phyloP scores from a whole-genome alignment of 208 protist species.

The Phytomonas sp. region DNA sequence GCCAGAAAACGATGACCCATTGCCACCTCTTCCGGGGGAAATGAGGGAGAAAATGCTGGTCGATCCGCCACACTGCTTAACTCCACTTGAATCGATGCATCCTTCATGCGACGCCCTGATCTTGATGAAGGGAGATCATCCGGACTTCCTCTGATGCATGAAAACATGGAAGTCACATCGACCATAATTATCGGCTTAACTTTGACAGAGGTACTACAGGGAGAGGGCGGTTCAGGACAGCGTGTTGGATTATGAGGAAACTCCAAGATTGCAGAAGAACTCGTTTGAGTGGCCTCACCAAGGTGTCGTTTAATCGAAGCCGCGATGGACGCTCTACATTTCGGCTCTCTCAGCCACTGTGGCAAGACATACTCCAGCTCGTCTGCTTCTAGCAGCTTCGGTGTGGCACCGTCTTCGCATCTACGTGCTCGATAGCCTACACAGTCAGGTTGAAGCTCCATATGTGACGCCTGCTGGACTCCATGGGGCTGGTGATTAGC shows the following conservation, averaged over 20 bases:
- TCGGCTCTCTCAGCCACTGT: neutral
- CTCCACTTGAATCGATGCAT: neutral
- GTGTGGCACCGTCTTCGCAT: neutral
- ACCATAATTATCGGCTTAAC: slow-evolving; percentile 36
- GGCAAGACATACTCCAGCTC: neutral
- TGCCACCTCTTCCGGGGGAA: neutral
- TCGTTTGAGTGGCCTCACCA: neutral
- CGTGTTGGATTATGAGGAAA: neutral
- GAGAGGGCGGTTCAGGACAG: neutral
- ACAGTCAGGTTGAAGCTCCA: neutral
- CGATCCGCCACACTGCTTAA: neutral
- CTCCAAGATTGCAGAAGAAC: neutral
- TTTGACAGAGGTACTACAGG: neutral
- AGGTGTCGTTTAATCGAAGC: neutral
- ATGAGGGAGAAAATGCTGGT: neutral
- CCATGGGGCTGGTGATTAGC: neutral
- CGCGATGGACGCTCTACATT: neutral
- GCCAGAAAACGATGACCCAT: neutral
- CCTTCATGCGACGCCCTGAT: neutral
- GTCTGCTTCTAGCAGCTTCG: neutral
- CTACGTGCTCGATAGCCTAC: neutral
- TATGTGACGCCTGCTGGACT: neutral
- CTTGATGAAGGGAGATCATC: neutral
- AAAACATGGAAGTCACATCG: slow-evolving; percentile 38
- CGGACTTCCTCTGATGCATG: neutral